Percentiles rank a stretch among this genome's conserved stretches.
Evolutionary conservation across 108 stramenopile species (phyloP).

Genomic region (Fragilaria crotonensis): DNA sequence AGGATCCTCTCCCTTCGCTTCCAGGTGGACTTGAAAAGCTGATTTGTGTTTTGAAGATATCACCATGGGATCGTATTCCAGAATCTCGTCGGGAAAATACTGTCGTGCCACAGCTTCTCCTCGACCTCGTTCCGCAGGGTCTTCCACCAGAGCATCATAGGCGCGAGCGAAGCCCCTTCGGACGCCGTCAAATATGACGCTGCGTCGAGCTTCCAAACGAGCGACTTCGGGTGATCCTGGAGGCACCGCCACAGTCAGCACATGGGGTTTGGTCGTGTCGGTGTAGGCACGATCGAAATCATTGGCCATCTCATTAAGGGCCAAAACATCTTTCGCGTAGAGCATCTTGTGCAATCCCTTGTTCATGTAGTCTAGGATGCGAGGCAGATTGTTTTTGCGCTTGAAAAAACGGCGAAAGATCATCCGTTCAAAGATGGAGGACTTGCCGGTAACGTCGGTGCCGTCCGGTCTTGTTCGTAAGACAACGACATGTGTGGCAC

Average conservation of each 20-base stretch:
- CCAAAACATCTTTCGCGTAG: conserved; percentile 81
- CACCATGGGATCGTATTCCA: conserved; percentile 64
- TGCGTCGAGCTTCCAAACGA: conserved; percentile 67
- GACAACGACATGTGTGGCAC: conserved; percentile 87
- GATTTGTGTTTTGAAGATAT: conserved; percentile 26
- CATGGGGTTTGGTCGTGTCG: conserved; percentile 44
- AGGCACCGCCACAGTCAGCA: conserved; percentile 77
- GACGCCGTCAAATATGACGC: conserved; percentile 79
- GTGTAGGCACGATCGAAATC: conserved; percentile 33
- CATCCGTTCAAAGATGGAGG: conserved; percentile 62
- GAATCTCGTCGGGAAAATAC: conserved; percentile 79
- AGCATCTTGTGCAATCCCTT: conserved; percentile 70
- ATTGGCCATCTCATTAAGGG: conserved; percentile 63
- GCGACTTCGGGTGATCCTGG: conserved; percentile 78
- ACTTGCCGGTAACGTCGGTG: conserved; percentile 80
- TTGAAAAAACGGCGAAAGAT: conserved; percentile 81
- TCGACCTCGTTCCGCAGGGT: conserved; percentile 59
- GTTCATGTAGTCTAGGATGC: conserved; percentile 51
- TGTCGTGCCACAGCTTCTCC: conserved; percentile 52
- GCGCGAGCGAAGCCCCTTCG: conserved; percentile 86
- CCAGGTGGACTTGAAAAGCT: conserved; percentile 46
- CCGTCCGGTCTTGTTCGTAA: conserved; percentile 88
- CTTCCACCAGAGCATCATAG: conserved; percentile 85
- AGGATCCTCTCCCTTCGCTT: conserved; percentile 5
- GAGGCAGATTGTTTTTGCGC: conserved; percentile 60